Conservation (phyloP, 2,329 filamentous ascomycete species). For the Biscogniauxia sp. region DNA sequence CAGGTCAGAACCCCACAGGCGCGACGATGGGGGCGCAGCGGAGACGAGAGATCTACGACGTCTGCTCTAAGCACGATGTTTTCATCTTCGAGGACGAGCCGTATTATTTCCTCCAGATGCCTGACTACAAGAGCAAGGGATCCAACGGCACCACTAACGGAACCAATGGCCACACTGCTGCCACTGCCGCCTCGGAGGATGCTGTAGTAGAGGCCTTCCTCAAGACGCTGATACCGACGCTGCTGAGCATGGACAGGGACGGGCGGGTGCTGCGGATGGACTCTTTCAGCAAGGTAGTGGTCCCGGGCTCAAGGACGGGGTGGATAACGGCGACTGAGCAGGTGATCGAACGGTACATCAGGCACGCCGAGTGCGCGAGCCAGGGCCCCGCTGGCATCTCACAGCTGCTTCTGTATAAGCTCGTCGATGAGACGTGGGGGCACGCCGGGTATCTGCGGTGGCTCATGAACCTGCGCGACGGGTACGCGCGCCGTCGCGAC, state of each 20-base stretch:
- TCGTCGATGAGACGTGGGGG: conserved; percentile 92
- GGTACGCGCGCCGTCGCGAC: conserved; percentile 80
- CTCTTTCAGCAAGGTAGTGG: conserved; percentile 88
- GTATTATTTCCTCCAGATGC: conserved; percentile 92
- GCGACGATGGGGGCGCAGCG: conserved; percentile 71
- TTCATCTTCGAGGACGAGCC: conserved; percentile 91
- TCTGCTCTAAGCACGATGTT: conserved; percentile 81
- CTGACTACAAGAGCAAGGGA: conserved; percentile 59
- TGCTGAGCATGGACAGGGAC: conserved; percentile 78
- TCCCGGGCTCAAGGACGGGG: conserved; percentile 76
- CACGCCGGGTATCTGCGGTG: conserved; percentile 87
- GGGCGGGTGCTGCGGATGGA: conserved; percentile 88
- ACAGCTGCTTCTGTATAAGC: conserved; percentile 80
- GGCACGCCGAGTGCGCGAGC: conserved; percentile 78
- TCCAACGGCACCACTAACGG: background rate
- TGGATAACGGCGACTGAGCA: conserved; percentile 90
- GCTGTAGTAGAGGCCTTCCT: conserved; percentile 59
- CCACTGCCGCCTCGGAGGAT: conserved; percentile 51
- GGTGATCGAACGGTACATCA: conserved; percentile 76
- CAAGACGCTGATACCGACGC: conserved; percentile 67
- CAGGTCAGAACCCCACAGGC: conserved; percentile 88
- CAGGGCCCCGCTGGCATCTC: conserved; percentile 85
- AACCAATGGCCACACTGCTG: conserved; percentile 41
- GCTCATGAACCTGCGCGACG: conserved; percentile 76
- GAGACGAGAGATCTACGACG: conserved; percentile 68